Evolutionary conservation across 1,284 basidiomycete genomes (phyloP).

Genomic region (Schizophyllum commune): DNA sequence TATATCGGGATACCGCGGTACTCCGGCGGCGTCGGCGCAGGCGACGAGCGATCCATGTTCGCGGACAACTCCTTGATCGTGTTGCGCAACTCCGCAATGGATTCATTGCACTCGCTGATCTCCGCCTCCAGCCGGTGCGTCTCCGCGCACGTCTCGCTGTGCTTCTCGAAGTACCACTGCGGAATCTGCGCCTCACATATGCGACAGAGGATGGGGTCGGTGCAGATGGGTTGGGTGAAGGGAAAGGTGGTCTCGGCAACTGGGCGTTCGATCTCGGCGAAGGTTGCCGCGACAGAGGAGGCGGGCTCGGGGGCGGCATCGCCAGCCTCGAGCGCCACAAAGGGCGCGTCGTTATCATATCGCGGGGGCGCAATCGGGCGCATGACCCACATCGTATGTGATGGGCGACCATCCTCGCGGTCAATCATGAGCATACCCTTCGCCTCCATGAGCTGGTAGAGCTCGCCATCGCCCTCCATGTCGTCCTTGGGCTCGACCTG

Average conservation of each 20-base stretch:
- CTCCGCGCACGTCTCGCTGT: conserved; percentile 98
- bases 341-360: conserved; percentile 51
- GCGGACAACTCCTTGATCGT: conserved; percentile 70
- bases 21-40: conserved; percentile 43
- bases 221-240: conserved; percentile 68
- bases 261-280: background rate
- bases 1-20: conserved; percentile 88
- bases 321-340: conserved; percentile 47
- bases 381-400: conserved; percentile 99
- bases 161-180: conserved; percentile 99
- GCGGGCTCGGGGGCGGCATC: conserved; percentile 38
- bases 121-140: conserved; percentile 95
- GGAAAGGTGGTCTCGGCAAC: conserved; percentile 60
- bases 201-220: conserved; percentile 89
- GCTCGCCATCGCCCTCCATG: conserved; percentile 39
- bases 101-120: conserved; percentile 91
- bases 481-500: conserved; percentile 60
- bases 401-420: conserved; percentile 75
- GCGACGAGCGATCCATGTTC: conserved; percentile 44
- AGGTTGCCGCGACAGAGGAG: conserved; percentile 8
- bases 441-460: conserved; percentile 90
- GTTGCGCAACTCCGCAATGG: conserved; percentile 77
- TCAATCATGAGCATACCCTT: conserved; percentile 99
- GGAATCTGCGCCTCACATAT: conserved; percentile 98
- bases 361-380: conserved; percentile 74